Evolutionary conservation across 768 basidiomycete species (phyloP).

Genomic region (Panaeolus cyanescens): DNA sequence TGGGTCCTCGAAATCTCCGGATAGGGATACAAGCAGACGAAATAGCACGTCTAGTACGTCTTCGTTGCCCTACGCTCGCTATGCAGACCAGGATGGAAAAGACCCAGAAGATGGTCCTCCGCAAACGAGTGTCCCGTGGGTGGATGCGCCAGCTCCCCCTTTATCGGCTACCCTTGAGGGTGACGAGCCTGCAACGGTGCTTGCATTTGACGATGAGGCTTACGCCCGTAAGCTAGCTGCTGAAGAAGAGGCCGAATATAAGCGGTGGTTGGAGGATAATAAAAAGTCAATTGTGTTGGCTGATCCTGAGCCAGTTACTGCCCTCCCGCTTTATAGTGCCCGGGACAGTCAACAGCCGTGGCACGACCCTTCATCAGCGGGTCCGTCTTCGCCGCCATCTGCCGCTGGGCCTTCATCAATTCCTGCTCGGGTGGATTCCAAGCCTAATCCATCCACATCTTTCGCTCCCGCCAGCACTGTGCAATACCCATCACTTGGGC

Average conservation of each 20-base stretch:
- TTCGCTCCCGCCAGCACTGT: constrained; percentile 5
- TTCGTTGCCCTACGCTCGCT: constrained; percentile 17
- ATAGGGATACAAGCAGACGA: not conserved
- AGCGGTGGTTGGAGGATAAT: not conserved
- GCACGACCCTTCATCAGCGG: not conserved
- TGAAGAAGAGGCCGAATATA: constrained; percentile 33
- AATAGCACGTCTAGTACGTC: constrained; percentile 18
- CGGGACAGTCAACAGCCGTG: not conserved
- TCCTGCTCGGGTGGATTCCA: not conserved
- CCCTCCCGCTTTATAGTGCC: not conserved
- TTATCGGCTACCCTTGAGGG: not conserved
- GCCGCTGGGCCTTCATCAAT: not conserved
- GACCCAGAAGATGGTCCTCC: not conserved
- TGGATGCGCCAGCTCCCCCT: not conserved
- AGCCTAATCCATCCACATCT: not conserved
- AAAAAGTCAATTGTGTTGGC: not conserved
- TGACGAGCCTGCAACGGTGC: not conserved
- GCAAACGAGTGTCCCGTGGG: not conserved
- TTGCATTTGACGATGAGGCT: constrained; percentile 44
- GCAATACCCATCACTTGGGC: constrained; percentile 14
- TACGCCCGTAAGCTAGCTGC: constrained; percentile 43
- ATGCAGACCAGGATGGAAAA: not conserved
- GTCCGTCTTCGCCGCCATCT: not conserved
- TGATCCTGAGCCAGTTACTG: not conserved
- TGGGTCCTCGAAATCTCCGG: constrained; percentile 2